Evolutionary conservation across 2,329 filamentous ascomycete genomes (phyloP).

Genomic region (Colletotrichum agaves): DNA sequence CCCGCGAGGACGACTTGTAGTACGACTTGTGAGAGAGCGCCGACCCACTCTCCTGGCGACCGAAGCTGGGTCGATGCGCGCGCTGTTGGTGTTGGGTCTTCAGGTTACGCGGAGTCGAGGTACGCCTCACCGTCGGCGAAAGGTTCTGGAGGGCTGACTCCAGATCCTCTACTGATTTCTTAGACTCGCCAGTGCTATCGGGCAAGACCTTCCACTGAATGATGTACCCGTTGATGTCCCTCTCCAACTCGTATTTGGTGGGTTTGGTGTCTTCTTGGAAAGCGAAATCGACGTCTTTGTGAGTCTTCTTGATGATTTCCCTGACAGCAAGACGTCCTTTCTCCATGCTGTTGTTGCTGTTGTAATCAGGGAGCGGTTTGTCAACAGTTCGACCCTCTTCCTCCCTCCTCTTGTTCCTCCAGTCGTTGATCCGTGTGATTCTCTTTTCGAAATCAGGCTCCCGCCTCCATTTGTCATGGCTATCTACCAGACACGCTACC

Average conservation of each 20-base stretch:
- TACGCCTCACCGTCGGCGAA: too few species aligned
- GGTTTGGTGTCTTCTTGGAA: background rate
- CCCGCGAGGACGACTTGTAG: background rate
- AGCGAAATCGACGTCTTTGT: background rate
- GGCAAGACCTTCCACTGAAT: constrained; percentile 8
- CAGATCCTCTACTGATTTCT: background rate
- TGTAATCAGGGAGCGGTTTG: background rate
- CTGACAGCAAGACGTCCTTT: background rate
- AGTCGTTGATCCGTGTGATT: background rate
- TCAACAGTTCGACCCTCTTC: too few species aligned
- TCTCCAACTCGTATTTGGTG: background rate
- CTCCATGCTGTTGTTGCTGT: background rate
- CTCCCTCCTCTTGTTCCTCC: background rate
- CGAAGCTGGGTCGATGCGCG: too few species aligned
- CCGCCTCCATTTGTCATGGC: background rate
- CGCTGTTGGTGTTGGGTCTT: too few species aligned
- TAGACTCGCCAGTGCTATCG: background rate
- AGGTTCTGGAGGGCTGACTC: too few species aligned
- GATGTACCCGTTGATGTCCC: constrained; percentile 14
- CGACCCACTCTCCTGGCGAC: too few species aligned
- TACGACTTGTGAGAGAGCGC: background rate
- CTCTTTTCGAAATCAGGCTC: background rate
- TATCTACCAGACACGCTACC: background rate
- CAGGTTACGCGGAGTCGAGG: too few species aligned
- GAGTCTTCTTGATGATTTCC: background rate